Evolutionary conservation across 1,284 basidiomycete genomes (phyloP), one percentile per base, ranked within the genome.

Genomic region (Ustilago shanxiensis): DNA sequence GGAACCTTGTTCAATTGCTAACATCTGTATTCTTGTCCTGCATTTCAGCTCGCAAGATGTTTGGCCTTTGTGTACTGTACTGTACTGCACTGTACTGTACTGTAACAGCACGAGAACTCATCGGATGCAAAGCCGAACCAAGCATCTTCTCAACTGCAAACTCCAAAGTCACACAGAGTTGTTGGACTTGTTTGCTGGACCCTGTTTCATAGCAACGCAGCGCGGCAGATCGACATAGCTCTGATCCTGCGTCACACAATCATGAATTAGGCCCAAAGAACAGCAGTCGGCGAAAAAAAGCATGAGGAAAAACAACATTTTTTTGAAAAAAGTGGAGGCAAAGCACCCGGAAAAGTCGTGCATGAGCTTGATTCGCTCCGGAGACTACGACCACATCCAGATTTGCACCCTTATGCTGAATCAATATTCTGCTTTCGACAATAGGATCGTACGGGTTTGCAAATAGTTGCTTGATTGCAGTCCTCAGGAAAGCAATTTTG

Each of bases 121-220:
- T 29, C 49, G 49, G 18, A 50, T 50, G 26, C 31, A 28, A 28
- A 45, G 50, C 29, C 50, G n/a, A 29, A 52, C 50, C 39, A n/a
- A 11, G n/a, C n/a, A n/a, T n/a, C 35, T 8, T 29, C 24, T 22
- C 35, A 39, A 39, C 20, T 16, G 9, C 20, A 26, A 39, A 28
- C 35, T 7, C 31, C 18, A 8, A 11, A 39, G n/a, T n/a, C n/a
- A 26, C 5, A 53, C 18, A 53, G 18, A 29, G 18, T 10, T 7
- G n/a, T 53, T 31, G 6, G 31, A 8, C 13, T 58, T 28, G 44
- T 26, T 24, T 44, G 57, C 24, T 37, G 57, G 61, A 70, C 67
- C 67, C 67, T 70, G 50, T 2, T 39, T 69, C n/a, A n/a, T n/a
- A n/a, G n/a, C n/a, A n/a, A n/a, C 31, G 11, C 31, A 33, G 6